phyloP scores from a whole-genome alignment of 805 yeast genomes.

The Nakazawaea molendinolei region DNA sequence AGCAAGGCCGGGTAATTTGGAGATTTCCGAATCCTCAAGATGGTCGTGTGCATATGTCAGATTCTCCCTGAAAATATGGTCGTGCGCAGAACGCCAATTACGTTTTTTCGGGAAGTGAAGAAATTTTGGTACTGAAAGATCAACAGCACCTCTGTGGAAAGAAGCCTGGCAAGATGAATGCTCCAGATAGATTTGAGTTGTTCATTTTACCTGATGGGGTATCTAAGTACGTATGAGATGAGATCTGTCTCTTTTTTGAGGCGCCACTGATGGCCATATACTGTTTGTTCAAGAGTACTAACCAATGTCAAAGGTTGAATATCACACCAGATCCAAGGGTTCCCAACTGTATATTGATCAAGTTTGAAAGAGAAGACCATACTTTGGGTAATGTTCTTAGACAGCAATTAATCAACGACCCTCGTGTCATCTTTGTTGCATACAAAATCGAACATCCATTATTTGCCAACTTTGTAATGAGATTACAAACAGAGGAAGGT shows the following conservation, averaged over 20 bases:
- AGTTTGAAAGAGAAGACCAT: conserved; percentile 96
- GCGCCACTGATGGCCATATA: too few species aligned
- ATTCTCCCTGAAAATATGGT: too few species aligned
- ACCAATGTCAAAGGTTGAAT: conserved; percentile 42
- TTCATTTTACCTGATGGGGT: conserved; percentile 97
- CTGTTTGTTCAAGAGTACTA: conserved; percentile 6
- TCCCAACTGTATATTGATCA: conserved; percentile 89
- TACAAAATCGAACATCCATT: conserved; percentile 97
- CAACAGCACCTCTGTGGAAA: neutral
- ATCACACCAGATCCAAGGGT: conserved; percentile 92
- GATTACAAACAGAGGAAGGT: conserved; percentile 95
- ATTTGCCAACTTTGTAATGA: conserved; percentile 89
- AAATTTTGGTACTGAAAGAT: neutral
- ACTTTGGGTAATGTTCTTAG: conserved; percentile 88
- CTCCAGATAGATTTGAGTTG: conserved; percentile 98
- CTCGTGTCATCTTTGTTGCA: conserved; percentile 90
- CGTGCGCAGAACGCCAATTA: too few species aligned
- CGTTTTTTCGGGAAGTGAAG: neutral
- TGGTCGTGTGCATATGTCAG: too few species aligned
- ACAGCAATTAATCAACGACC: conserved; percentile 79
- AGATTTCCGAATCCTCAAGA: too few species aligned
- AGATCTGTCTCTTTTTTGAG: too few species aligned
- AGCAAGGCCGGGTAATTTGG: too few species aligned
- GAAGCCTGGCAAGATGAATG: conserved; percentile 52
- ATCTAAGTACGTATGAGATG: conserved; percentile 71